Evolutionary conservation across 495 filamentous ascomycete species (phyloP).

Genomic region (Neurospora terricola): DNA sequence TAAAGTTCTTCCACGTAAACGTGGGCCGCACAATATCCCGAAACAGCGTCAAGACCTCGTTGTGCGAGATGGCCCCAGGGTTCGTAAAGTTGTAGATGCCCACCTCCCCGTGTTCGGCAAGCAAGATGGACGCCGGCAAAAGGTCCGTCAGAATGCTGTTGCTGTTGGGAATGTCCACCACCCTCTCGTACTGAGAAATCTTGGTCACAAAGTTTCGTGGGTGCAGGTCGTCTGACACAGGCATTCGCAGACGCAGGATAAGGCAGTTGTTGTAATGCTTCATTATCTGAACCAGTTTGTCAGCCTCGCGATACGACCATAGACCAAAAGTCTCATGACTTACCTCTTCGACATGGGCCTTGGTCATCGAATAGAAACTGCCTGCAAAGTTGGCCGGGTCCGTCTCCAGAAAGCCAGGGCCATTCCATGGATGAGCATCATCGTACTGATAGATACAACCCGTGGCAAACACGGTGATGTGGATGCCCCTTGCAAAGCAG

Average conservation of each 20-base stretch:
- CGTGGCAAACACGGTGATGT: conserved; percentile 55
- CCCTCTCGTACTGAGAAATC: conserved; percentile 51
- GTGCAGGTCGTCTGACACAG: conserved; percentile 58
- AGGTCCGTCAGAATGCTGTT: conserved; percentile 57
- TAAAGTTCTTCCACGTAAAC: conserved; percentile 59
- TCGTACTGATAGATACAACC: conserved; percentile 57
- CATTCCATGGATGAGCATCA: conserved; percentile 46
- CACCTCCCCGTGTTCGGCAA: conserved; percentile 49
- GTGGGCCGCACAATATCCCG: conserved; percentile 49
- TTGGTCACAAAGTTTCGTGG: conserved; percentile 59
- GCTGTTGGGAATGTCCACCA: conserved; percentile 58
- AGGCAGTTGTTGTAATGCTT: conserved; percentile 49
- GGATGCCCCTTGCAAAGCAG: conserved; percentile 45
- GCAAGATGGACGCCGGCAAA: conserved; percentile 46
- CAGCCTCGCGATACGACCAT: background rate
- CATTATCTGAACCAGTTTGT: conserved; percentile 36
- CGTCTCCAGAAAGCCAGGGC: conserved; percentile 49
- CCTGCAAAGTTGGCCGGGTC: conserved; percentile 54
- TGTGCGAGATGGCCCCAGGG: conserved; percentile 57
- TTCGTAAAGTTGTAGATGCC: conserved; percentile 64
- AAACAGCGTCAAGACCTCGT: conserved; percentile 54
- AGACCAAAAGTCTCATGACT: conserved; percentile 2
- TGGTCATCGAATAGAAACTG: conserved; percentile 58
- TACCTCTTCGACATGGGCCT: conserved; percentile 55
- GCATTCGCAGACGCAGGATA: conserved; percentile 56